These are phyloP conservation scores for Holtermanniella nyarrowii DNA, from an alignment of 768 basidiomycete species.

Conservation along the genomic window DNA sequence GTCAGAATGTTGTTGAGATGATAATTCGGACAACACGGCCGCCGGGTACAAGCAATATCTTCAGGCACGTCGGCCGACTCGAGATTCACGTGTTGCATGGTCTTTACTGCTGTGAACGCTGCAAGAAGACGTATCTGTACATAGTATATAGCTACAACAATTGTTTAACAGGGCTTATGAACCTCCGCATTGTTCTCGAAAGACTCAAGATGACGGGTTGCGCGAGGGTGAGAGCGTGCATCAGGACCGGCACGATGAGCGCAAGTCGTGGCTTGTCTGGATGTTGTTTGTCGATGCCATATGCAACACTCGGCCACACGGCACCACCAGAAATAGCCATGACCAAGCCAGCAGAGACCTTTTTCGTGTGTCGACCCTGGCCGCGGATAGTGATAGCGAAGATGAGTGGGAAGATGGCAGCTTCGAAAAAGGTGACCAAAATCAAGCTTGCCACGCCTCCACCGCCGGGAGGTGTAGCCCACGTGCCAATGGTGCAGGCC, in stretches of 20 bases:
- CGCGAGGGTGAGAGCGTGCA: slow-evolving; percentile 6
- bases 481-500: slow-evolving; percentile 16
- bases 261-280: slow-evolving; percentile 2
- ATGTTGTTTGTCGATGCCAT: slow-evolving; percentile 16
- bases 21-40: too few species aligned
- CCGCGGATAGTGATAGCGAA: slow-evolving; percentile 33
- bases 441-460: slow-evolving; percentile 18
- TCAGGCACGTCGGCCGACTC: too few species aligned
- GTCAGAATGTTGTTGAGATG: too few species aligned
- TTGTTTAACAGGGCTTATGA: neutral
- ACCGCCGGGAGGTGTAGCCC: slow-evolving; percentile 13
- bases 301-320: slow-evolving; percentile 21
- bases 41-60: too few species aligned
- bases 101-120: too few species aligned
- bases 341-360: slow-evolving; percentile 19
- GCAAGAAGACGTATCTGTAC: too few species aligned
- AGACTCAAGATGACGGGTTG: slow-evolving; percentile 1
- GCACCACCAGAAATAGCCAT: slow-evolving; percentile 29
- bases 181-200: slow-evolving; percentile 3
- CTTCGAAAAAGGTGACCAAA: slow-evolving; percentile 29
- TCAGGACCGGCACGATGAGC: slow-evolving; percentile 4
- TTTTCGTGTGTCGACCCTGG: slow-evolving; percentile 30
- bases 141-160: too few species aligned
- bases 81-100: too few species aligned
- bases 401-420: slow-evolving; percentile 32